These are phyloP conservation scores for Fusarium lateritium DNA, from an alignment of 2,329 filamentous ascomycete species.

Conservation along the genomic window DNA sequence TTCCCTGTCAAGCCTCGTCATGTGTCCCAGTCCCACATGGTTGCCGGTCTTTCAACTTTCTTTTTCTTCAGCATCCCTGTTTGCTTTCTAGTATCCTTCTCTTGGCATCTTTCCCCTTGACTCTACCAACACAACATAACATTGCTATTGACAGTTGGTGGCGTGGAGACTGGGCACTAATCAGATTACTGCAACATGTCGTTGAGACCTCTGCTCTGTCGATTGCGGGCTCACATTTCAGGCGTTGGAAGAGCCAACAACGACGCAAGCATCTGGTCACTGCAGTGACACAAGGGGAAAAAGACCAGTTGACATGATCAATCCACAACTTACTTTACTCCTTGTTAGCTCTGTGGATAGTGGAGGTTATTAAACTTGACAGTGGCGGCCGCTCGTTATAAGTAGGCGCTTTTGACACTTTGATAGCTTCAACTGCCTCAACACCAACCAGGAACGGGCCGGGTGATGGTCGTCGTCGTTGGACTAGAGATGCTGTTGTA, in stretches of 20 bases:
- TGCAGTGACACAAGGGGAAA: slow-evolving; percentile 10
- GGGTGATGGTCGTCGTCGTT: slow-evolving; percentile 14
- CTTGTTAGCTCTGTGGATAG: background rate
- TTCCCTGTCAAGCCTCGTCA: slow-evolving; percentile 12
- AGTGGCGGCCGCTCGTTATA: slow-evolving; percentile 10
- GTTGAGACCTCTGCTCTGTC: slow-evolving; percentile 11
- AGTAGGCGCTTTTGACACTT: slow-evolving; percentile 16
- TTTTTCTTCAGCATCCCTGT: slow-evolving; percentile 19
- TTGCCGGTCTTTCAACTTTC: slow-evolving; percentile 16
- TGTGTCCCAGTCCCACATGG: slow-evolving; percentile 9
- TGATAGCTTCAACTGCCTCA: slow-evolving; percentile 31
- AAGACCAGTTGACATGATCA: background rate
- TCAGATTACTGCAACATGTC: background rate
- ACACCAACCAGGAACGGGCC: slow-evolving; percentile 36
- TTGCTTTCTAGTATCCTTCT: background rate
- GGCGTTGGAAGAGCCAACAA: slow-evolving; percentile 29
- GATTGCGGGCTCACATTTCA: slow-evolving; percentile 39
- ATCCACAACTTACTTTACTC: background rate
- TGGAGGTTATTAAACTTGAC: slow-evolving; percentile 3
- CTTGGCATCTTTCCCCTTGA: background rate
- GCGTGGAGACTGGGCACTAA: slow-evolving; percentile 15
- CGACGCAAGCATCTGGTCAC: slow-evolving; percentile 8
- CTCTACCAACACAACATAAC: background rate
- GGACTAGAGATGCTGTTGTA: background rate
- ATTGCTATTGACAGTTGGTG: slow-evolving; percentile 6